phyloP scores from a whole-genome alignment of 805 yeast genomes.

The Wickerhamia fluorescens region DNA sequence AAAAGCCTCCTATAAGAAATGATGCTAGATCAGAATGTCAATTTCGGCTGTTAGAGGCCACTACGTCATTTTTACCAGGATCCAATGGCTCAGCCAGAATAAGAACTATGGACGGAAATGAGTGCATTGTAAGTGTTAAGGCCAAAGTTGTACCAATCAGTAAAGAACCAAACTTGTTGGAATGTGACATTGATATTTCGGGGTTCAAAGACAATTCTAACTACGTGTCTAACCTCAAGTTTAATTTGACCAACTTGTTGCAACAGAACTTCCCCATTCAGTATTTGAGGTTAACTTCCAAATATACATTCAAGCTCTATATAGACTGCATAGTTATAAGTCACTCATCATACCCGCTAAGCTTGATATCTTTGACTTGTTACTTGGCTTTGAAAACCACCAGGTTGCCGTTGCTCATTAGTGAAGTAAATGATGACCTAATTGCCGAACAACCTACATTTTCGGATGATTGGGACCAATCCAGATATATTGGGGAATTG shows the following conservation, averaged over 20 bases:
- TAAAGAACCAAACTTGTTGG: slow-evolving; percentile 45
- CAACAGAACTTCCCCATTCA: slow-evolving; percentile 45
- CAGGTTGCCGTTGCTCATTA: slow-evolving; percentile 61
- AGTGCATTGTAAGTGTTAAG: slow-evolving; percentile 87
- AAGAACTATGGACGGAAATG: slow-evolving; percentile 82
- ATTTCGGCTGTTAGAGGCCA: slow-evolving; percentile 81
- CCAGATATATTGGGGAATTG: slow-evolving; percentile 37
- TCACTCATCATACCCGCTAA: slow-evolving; percentile 72
- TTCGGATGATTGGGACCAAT: slow-evolving; percentile 77
- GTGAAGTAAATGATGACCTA: slow-evolving; percentile 58
- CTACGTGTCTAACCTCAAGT: slow-evolving; percentile 55
- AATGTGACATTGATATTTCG: slow-evolving; percentile 74
- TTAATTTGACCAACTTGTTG: slow-evolving; percentile 51
- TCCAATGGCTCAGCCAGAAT: slow-evolving; percentile 92
- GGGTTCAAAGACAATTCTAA: slow-evolving; percentile 77
- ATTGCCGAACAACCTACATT: slow-evolving; percentile 88
- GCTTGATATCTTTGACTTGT: slow-evolving; percentile 70
- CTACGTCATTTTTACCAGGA: slow-evolving; percentile 71
- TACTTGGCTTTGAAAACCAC: slow-evolving; percentile 80
- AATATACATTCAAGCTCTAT: slow-evolving; percentile 67
- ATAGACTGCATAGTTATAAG: slow-evolving; percentile 78
- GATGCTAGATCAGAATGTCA: slow-evolving; percentile 74
- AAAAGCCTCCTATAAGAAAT: slow-evolving; percentile 63
- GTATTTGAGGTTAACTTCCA: slow-evolving; percentile 57
- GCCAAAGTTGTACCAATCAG: slow-evolving; percentile 58